phyloP scores from a whole-genome alignment of 176 grass and related monocot species.

The Alopecurus myosuroides region DNA sequence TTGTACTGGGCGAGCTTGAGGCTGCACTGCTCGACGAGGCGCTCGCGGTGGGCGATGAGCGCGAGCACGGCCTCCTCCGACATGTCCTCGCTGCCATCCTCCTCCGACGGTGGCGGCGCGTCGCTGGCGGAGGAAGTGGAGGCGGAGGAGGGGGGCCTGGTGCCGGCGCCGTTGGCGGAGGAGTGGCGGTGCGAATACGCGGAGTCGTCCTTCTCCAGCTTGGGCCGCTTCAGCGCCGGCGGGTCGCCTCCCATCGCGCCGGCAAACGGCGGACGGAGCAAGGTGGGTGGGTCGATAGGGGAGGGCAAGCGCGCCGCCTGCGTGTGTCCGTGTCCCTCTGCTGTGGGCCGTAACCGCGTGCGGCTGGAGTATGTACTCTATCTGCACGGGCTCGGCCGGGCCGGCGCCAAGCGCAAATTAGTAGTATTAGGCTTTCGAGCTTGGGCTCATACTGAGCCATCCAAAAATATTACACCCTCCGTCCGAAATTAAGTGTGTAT shows the following conservation, averaged over 20 bases:
- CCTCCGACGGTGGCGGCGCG: not conserved
- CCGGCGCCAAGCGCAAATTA: too few species aligned
- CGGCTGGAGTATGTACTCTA: too few species aligned
- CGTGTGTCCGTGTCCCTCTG: not conserved
- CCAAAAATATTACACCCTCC: too few species aligned
- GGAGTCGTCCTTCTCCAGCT: conserved; percentile 44
- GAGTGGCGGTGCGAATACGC: not conserved
- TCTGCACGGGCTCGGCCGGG: too few species aligned
- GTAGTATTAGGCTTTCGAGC: too few species aligned
- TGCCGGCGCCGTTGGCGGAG: conserved; percentile 17
- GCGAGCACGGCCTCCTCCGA: conserved; percentile 39
- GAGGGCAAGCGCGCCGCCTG: not conserved
- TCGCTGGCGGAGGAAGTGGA: not conserved
- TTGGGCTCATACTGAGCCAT: too few species aligned
- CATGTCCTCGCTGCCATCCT: conserved; percentile 24
- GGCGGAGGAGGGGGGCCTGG: not conserved
- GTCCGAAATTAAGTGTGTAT: too few species aligned
- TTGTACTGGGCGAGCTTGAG: conserved; percentile 49
- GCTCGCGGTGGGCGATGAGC: conserved; percentile 37
- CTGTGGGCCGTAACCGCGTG: too few species aligned
- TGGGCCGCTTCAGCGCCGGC: conserved; percentile 43
- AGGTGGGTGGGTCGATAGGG: not conserved
- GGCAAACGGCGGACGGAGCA: not conserved
- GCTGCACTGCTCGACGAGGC: conserved; percentile 36
- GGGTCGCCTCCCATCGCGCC: conserved; percentile 28